These are phyloP conservation scores for Nyssa sinensis DNA, from an alignment of 148 eudicot species.

Conservation along the genomic window DNA sequence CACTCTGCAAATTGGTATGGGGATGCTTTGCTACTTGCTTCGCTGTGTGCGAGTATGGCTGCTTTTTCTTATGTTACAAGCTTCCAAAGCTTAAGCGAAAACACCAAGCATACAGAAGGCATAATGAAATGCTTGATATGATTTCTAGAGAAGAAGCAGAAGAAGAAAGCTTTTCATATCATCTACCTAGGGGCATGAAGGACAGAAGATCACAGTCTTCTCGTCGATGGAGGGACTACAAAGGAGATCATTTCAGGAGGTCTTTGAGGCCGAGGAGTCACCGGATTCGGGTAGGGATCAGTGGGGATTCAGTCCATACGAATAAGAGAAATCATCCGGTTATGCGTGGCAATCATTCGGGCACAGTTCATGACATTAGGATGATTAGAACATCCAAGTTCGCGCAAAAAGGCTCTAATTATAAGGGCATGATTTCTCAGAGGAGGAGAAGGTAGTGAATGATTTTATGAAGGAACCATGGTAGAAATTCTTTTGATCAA, in stretches of 20 bases:
- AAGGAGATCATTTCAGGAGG: slow-evolving; percentile 26
- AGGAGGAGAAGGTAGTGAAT: slow-evolving; percentile 9
- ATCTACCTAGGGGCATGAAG: slow-evolving; percentile 1
- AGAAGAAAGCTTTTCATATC: slow-evolving; percentile 1
- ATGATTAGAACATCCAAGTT: slow-evolving; percentile 26
- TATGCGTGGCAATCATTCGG: not conserved
- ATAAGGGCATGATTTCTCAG: slow-evolving; percentile 3
- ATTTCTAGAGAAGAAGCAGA: slow-evolving; percentile 10
- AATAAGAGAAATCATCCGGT: slow-evolving; percentile 16
- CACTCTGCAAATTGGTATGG: slow-evolving; percentile 27
- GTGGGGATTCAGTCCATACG: not conserved
- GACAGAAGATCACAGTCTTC: not conserved
- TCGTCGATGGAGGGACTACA: slow-evolving; percentile 19
- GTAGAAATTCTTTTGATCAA: no score
- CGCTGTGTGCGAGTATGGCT: slow-evolving; percentile 22
- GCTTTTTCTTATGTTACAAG: slow-evolving; percentile 32
- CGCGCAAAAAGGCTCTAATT: slow-evolving; percentile 20
- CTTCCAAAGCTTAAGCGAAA: slow-evolving; percentile 18
- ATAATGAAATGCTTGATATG: slow-evolving; percentile 9
- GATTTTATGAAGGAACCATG: no score
- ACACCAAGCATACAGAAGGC: slow-evolving; percentile 13
- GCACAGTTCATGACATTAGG: slow-evolving; percentile 7
- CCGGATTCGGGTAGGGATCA: slow-evolving; percentile 19
- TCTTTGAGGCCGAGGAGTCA: slow-evolving; percentile 31
- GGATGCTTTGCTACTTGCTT: slow-evolving; percentile 34